Percentiles rank a stretch among this genome's conserved stretches.
Evolutionary conservation across 2,329 filamentous ascomycete species (phyloP).

Genomic region (Epichloe sylvatica): DNA sequence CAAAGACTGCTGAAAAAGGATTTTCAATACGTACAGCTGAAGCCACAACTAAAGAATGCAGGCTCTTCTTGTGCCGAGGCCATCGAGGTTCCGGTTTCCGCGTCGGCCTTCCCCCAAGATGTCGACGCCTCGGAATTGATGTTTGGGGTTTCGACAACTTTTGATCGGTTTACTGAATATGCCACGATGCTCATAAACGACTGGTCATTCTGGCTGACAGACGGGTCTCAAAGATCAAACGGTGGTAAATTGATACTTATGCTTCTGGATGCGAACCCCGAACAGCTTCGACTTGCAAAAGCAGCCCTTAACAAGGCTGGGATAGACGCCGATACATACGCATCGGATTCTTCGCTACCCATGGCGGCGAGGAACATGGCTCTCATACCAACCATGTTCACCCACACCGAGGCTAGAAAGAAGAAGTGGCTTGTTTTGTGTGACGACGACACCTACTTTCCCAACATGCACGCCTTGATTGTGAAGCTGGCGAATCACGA

Average conservation of each 20-base stretch:
- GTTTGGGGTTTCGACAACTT: constrained; percentile 45
- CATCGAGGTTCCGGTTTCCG: constrained; percentile 27
- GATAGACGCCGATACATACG: constrained; percentile 43
- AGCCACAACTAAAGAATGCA: constrained; percentile 18
- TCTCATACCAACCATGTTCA: constrained; percentile 38
- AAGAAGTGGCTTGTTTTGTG: constrained; percentile 48
- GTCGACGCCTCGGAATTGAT: constrained; percentile 42
- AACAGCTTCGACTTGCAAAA: constrained; percentile 33
- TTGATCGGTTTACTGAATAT: constrained; percentile 35
- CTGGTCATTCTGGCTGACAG: constrained; percentile 45
- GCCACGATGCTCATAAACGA: constrained; percentile 38
- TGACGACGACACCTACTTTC: constrained; percentile 52
- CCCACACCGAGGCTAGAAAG: constrained; percentile 29
- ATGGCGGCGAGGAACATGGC: constrained; percentile 45
- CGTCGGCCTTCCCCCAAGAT: constrained; percentile 27
- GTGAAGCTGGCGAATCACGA: constrained; percentile 38
- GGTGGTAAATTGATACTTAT: constrained; percentile 40
- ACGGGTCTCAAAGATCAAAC: constrained; percentile 38
- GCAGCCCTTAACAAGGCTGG: constrained; percentile 29
- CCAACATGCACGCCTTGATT: constrained; percentile 39
- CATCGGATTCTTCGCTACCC: constrained; percentile 28
- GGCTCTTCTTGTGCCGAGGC: constrained; percentile 32
- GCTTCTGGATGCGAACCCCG: constrained; percentile 35
- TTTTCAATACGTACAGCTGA: constrained; percentile 33
- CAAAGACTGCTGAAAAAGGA: constrained; percentile 22